These are phyloP conservation scores for Neoarthrinium moseri DNA, from an alignment of 2,329 filamentous ascomycete genomes.

Conservation along the genomic window DNA sequence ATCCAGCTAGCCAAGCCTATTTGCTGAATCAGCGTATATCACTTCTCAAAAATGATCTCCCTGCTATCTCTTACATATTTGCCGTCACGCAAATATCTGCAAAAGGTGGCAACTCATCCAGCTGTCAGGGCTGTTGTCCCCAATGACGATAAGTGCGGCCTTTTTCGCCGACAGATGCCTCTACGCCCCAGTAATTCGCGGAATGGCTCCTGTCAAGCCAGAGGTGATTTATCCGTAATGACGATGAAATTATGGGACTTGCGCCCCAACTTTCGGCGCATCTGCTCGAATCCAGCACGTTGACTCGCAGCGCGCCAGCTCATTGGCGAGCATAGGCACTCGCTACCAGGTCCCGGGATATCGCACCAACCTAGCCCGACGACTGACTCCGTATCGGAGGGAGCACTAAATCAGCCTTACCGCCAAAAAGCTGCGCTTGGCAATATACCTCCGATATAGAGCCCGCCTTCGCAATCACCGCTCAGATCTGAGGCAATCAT, in stretches of 20 bases:
- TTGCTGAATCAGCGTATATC: neutral
- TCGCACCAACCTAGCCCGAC: too few relatives aligned
- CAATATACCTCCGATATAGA: too few relatives aligned
- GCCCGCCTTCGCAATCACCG: too few relatives aligned
- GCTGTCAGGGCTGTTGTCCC: neutral
- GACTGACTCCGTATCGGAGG: too few relatives aligned
- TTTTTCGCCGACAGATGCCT: slow-evolving; percentile 7
- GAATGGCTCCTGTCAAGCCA: too few relatives aligned
- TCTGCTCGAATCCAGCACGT: neutral
- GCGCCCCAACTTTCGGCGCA: neutral
- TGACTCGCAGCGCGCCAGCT: slow-evolving; percentile 2
- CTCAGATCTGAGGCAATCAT: too few relatives aligned
- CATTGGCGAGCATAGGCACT: slow-evolving; percentile 1
- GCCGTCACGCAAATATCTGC: neutral
- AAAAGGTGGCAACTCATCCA: neutral
- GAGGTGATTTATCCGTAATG: too few relatives aligned
- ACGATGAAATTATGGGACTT: slow-evolving; percentile 4
- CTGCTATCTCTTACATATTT: neutral
- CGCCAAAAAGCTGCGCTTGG: too few relatives aligned
- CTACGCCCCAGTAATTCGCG: neutral
- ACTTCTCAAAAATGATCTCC: neutral
- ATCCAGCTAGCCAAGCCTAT: neutral
- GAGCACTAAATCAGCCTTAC: too few relatives aligned
- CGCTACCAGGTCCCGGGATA: too few relatives aligned
- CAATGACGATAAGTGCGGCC: slow-evolving; percentile 6